phyloP scores from a whole-genome alignment of 495 filamentous ascomycete species.

The Annulohypoxylon maeteangense region DNA sequence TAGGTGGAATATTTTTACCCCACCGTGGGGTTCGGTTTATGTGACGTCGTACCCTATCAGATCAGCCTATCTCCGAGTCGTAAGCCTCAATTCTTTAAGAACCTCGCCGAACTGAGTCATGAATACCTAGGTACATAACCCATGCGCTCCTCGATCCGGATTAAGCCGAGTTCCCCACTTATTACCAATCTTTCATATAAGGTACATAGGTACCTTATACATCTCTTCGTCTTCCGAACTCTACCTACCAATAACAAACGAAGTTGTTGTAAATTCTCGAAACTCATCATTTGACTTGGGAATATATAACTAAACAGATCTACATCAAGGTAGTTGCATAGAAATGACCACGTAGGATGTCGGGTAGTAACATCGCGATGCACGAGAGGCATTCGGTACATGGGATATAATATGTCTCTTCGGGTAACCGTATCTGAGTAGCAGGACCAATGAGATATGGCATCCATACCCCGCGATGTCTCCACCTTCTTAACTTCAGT shows the following conservation, averaged over 20 bases:
- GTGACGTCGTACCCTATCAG: constrained; percentile 20
- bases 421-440: background rate
- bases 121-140: background rate
- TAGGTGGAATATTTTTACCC: constrained; percentile 39
- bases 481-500: background rate
- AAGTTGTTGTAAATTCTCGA: background rate
- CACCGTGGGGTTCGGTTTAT: constrained; percentile 43
- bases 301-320: background rate
- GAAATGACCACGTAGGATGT: background rate
- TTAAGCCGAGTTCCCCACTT: constrained; percentile 10
- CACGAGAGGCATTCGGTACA: background rate
- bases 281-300: background rate
- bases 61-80: background rate
- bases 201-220: too few relatives aligned
- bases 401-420: background rate
- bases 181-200: background rate
- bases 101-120: constrained; percentile 9
- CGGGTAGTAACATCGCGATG: background rate
- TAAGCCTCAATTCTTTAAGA: background rate
- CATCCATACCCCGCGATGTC: constrained; percentile 2
- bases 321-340: background rate
- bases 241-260: background rate
- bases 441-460: background rate
- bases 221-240: background rate
- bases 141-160: background rate